Percentiles rank a stretch among this genome's conserved stretches.
Conservation (phyloP, 768 basidiomycete species). For the Psilocybe subaeruginosa region DNA sequence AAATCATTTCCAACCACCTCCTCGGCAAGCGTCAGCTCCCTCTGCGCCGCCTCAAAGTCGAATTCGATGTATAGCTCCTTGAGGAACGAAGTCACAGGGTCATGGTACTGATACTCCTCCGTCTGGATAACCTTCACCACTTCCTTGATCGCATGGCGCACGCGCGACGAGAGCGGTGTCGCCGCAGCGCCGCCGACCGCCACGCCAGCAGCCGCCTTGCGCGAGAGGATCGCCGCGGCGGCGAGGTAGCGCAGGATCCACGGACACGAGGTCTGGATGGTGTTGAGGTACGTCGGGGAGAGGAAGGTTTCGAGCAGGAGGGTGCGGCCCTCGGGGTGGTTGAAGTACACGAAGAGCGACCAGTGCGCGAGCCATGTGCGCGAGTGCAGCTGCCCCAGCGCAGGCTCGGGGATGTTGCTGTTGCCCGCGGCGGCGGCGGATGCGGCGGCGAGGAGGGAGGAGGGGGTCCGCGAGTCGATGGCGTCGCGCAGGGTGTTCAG, state of each 20-base stretch:
- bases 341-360: slow-evolving; percentile 98
- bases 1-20: slow-evolving; percentile 90
- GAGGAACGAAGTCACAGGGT: slow-evolving; percentile 92
- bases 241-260: slow-evolving; percentile 96
- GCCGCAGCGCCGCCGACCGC: slow-evolving; percentile 39
- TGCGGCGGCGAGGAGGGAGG: slow-evolving; percentile 45
- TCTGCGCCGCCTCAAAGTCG: slow-evolving; percentile 94
- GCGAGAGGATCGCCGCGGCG: slow-evolving; percentile 89
- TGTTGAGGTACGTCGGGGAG: slow-evolving; percentile 95
- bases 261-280: slow-evolving; percentile 93
- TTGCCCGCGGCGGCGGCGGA: slow-evolving; percentile 20
- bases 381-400: slow-evolving; percentile 87
- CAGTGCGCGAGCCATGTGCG: slow-evolving; percentile 97
- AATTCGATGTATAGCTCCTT: slow-evolving; percentile 95
- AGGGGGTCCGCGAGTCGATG: slow-evolving; percentile 78
- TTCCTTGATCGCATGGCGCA: slow-evolving; percentile 87
- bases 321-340: slow-evolving; percentile 89
- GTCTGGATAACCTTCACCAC: slow-evolving; percentile 92
- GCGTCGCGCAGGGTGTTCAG: slow-evolving; percentile 93
- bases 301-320: slow-evolving; percentile 97
- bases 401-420: slow-evolving; percentile 57
- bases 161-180: slow-evolving; percentile 62
- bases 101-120: slow-evolving; percentile 95
- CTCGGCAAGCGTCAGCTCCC: slow-evolving; percentile 76
- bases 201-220: slow-evolving; percentile 66